These are phyloP conservation scores for Russula virescens DNA, from an alignment of 768 basidiomycete species.

Conservation along the genomic window DNA sequence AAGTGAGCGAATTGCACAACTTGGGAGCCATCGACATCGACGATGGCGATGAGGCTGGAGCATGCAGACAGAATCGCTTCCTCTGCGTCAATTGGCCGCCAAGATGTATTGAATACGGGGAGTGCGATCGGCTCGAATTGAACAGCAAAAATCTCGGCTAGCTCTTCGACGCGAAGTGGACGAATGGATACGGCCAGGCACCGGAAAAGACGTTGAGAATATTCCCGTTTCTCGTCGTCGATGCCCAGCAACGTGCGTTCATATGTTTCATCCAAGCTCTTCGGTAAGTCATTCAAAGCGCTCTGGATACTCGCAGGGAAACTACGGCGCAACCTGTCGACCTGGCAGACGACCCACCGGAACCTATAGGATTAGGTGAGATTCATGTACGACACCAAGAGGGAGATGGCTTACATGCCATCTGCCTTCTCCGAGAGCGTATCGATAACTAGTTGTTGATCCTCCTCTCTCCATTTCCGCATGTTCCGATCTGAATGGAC, in stretches of 20 bases:
- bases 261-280: constrained; percentile 3
- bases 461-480: neutral
- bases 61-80: neutral
- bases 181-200: neutral
- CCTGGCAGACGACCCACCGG: constrained; percentile 7
- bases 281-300: neutral
- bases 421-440: constrained; percentile 4
- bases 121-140: neutral
- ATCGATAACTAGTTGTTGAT: neutral
- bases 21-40: neutral
- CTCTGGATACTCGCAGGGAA: neutral
- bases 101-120: neutral
- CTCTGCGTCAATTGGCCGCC: constrained; percentile 1
- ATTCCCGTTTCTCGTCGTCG: neutral
- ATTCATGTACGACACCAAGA: too few species aligned
- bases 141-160: constrained; percentile 8
- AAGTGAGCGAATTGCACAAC: constrained; percentile 11
- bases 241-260: neutral
- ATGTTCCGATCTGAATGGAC: neutral
- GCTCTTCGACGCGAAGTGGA: neutral
- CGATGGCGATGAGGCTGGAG: neutral
- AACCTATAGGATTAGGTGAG: neutral
- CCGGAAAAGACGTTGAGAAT: constrained; percentile 3
- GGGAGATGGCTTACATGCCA: constrained; percentile 1
- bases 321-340: neutral